Evolutionary conservation across 2,329 filamentous ascomycete species (phyloP).

Genomic region (Fusarium concolor): DNA sequence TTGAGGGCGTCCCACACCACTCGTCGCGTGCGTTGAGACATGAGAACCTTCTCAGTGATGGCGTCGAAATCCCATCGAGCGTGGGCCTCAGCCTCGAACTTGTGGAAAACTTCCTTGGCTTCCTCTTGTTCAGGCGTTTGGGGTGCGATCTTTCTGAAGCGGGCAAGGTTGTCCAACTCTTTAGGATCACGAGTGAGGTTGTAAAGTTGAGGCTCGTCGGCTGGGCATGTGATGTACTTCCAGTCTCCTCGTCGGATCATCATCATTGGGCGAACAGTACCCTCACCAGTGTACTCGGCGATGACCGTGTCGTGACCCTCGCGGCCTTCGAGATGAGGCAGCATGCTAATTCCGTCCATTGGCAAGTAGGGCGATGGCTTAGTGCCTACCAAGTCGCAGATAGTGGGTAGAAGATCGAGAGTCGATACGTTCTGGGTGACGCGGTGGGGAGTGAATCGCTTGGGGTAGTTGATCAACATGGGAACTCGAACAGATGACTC

Average conservation of each 20-base stretch:
- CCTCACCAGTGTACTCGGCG: slow-evolving; percentile 95
- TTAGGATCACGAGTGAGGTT: slow-evolving; percentile 80
- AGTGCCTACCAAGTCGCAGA: slow-evolving; percentile 83
- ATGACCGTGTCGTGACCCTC: slow-evolving; percentile 87
- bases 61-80: slow-evolving; percentile 83
- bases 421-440: slow-evolving; percentile 90
- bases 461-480: slow-evolving; percentile 84
- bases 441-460: slow-evolving; percentile 78
- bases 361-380: slow-evolving; percentile 77
- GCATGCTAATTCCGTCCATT: slow-evolving; percentile 84
- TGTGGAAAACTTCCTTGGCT: slow-evolving; percentile 64
- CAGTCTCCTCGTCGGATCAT: slow-evolving; percentile 92
- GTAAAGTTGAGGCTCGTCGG: slow-evolving; percentile 86
- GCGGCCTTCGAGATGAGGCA: slow-evolving; percentile 77
- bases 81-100: slow-evolving; percentile 79
- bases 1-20: slow-evolving; percentile 85
- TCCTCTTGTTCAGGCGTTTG: slow-evolving; percentile 59
- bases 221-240: slow-evolving; percentile 91
- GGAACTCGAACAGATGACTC: slow-evolving; percentile 92
- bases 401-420: slow-evolving; percentile 88
- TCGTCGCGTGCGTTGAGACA: slow-evolving; percentile 81
- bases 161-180: slow-evolving; percentile 80
- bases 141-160: slow-evolving; percentile 54
- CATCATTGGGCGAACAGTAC: slow-evolving; percentile 87
- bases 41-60: slow-evolving; percentile 79